Conservation (phyloP, 2,329 filamentous ascomycete genomes). For the Lachnellula willkommii region DNA sequence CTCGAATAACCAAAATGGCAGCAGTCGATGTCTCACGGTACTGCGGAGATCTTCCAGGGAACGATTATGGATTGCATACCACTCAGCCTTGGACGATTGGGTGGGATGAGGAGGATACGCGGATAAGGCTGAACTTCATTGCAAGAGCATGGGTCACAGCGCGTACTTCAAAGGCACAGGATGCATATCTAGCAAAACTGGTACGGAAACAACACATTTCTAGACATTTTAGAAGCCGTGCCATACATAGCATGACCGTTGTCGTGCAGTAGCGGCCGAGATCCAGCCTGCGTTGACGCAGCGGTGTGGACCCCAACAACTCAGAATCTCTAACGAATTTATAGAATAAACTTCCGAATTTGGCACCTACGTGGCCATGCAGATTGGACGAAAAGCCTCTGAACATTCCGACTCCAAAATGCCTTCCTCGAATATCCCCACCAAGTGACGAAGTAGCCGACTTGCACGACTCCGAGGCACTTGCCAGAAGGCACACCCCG, state of each 20-base stretch:
- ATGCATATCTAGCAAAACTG: conserved; percentile 21
- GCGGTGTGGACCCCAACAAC: conserved; percentile 29
- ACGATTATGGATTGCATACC: conserved; percentile 37
- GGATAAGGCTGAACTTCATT: conserved; percentile 33
- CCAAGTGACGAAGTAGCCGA: conserved; percentile 16
- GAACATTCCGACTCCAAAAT: conserved; percentile 20
- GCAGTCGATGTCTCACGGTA: conserved; percentile 38
- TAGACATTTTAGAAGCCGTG: conserved; percentile 11
- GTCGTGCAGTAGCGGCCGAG: conserved; percentile 31
- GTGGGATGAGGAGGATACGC: conserved; percentile 37
- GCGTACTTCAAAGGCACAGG: conserved; percentile 15
- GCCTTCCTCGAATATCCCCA: conserved; percentile 9
- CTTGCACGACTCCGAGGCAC: conserved; percentile 25
- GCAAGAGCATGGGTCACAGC: conserved; percentile 32
- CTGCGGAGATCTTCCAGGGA: conserved; percentile 36
- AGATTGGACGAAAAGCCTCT: conserved; percentile 19
- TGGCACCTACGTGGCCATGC: conserved; percentile 27
- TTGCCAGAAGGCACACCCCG: conserved; percentile 23
- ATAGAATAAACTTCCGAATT: conserved; percentile 26
- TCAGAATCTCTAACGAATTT: conserved; percentile 29
- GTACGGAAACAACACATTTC: conserved; percentile 26
- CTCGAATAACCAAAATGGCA: conserved; percentile 39
- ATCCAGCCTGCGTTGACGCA: conserved; percentile 17
- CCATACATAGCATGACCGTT: conserved; percentile 19
- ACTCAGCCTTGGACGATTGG: conserved; percentile 40